Base-by-base conservation (phyloP, 768 basidiomycete genomes). In the Boletus vinaceobasis region DNA sequence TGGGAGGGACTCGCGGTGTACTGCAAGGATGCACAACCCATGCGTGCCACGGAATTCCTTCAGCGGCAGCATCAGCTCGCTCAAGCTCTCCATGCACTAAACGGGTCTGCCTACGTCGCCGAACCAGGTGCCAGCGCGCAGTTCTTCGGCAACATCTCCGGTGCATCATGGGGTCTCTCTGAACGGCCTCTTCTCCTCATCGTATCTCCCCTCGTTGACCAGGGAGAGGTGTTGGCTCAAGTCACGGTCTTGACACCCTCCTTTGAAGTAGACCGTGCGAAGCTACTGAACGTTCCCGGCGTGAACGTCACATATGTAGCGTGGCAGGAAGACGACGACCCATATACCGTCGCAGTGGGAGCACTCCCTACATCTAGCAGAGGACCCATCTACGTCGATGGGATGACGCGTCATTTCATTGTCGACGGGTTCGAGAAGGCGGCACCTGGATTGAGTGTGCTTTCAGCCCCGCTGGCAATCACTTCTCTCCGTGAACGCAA, bases 121-220 rank as follows among this genome's bases (percentile, higher is more conserved):
- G 91, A 94, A 66, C 90, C 93, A 26, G 84, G 88, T 0, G 81
- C 88, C 14, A 87, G 76, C 53, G 82, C 85, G 1, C 71, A 76
- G 3, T 94, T 83, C 75, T 93, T 80, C 67, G 83, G 77, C n/a
- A 91, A 90, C 60, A 77, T 91, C 54, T 86, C 86, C 13, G 64
- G 60, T 6, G 56, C 77, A 8, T 63, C 78, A 21, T 95, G 93
- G 92, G 57, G 62, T 32, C 77, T 90, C 32, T 89, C 88, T 10
- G 92, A 94, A 71, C 79, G 92, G 3, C 91, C 90, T 0, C 76
- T 93, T 14, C 71, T 93, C 6, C 73, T 93, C 32, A 76, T 89
- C 52, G 61, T 93, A 40, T 76, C 79, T 8, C 81, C 87, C 11
- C 19, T 50, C 23, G 38, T 55, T 10, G 50, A 57, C 15, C 56